Evolutionary conservation across 495 filamentous ascomycete species (phyloP).

Genomic region (Cetradonia linearis): DNA sequence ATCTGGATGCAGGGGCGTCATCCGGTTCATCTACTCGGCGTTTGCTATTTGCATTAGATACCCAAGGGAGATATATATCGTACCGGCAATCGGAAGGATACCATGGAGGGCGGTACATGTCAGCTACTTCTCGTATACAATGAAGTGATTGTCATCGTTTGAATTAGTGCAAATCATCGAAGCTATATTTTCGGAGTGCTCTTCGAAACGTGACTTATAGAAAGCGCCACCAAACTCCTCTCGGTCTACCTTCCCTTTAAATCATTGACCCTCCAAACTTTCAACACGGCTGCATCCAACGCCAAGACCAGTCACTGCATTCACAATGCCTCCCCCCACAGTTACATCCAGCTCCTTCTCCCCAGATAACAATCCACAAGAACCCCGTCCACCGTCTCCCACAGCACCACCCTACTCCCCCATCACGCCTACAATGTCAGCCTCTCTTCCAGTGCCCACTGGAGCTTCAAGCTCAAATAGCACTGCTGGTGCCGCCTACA

Average conservation of each 20-base stretch:
- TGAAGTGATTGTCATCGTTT: not conserved
- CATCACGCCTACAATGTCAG: slow-evolving; percentile 25
- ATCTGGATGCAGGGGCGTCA: not conserved
- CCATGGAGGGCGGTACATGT: not conserved
- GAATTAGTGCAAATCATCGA: no score
- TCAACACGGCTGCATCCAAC: not conserved
- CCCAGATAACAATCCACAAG: not conserved
- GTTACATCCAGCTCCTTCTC: not conserved
- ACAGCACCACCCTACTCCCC: slow-evolving; percentile 26
- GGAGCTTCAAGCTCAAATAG: not conserved
- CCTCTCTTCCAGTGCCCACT: not conserved
- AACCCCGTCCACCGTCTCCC: slow-evolving; percentile 15
- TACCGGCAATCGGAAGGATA: not conserved
- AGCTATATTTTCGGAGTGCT: no score
- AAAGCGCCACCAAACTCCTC: not conserved
- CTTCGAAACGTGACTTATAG: not conserved
- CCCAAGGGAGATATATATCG: slow-evolving; percentile 11
- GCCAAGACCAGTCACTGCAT: slow-evolving; percentile 1
- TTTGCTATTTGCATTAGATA: slow-evolving; percentile 17
- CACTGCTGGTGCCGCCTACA: not conserved
- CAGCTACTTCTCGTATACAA: slow-evolving; percentile 2
- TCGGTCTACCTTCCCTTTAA: slow-evolving; percentile 11
- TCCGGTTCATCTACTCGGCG: not conserved
- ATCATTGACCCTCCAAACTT: not conserved
- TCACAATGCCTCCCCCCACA: not conserved